Conservation (phyloP, 2,329 filamentous ascomycete genomes). For the Trichoderma atroviride region DNA sequence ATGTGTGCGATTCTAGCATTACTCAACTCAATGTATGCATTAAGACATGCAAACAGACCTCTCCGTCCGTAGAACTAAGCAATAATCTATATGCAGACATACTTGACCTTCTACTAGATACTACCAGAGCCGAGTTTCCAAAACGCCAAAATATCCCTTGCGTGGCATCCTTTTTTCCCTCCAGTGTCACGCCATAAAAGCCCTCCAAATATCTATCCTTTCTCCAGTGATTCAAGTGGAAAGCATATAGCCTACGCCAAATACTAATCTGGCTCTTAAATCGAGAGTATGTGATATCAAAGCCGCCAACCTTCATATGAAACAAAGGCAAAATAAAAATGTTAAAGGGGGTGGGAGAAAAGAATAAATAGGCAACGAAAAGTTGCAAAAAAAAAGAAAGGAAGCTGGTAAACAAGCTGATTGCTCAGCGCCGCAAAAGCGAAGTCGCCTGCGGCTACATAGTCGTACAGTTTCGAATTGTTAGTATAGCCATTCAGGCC, state of each 20-base stretch:
- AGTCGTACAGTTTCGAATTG: not conserved
- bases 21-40: not conserved
- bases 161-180: not conserved
- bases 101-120: conserved; percentile 24
- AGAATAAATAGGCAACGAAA: not conserved
- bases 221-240: conserved; percentile 2
- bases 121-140: not conserved
- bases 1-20: not conserved
- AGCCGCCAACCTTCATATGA: not conserved
- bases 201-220: conserved; percentile 4
- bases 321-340: not conserved
- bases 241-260: not conserved
- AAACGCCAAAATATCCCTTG: conserved; percentile 5
- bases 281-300: conserved; percentile 2
- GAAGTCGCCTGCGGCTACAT: conserved; percentile 16
- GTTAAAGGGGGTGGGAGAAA: not conserved
- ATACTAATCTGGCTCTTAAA: conserved; percentile 14
- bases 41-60: conserved; percentile 4
- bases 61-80: conserved; percentile 1
- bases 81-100: conserved; percentile 25
- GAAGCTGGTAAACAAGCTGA: not conserved
- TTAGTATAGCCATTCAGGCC: conserved; percentile 3
- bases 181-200: not conserved
- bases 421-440: not conserved
- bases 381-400: not conserved